phyloP scores from a whole-genome alignment of 164 flowering plant species.

The Annona cherimola region DNA sequence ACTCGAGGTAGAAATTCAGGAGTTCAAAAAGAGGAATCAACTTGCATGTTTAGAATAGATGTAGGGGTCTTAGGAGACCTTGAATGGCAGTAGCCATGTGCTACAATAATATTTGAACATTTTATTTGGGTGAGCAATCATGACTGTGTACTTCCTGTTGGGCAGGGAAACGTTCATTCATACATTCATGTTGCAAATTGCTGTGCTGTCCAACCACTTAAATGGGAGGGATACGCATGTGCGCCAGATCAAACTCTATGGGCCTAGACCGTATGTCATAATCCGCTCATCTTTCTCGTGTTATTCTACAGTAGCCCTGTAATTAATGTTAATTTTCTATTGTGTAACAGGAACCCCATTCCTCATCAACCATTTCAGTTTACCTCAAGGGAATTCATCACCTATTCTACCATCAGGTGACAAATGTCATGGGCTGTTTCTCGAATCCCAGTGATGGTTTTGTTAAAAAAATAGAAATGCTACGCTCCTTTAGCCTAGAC shows the following conservation, averaged over 20 bases:
- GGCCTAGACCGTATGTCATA: constrained; percentile 73
- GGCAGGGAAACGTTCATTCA: constrained; percentile 83
- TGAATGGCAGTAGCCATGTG: neutral
- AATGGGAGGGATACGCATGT: constrained; percentile 98
- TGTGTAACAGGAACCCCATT: constrained; percentile 70
- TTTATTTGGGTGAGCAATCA: neutral
- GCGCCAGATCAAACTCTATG: constrained; percentile 87
- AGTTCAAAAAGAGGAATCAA: too few relatives aligned
- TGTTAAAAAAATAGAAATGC: neutral
- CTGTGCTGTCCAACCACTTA: constrained; percentile 79
- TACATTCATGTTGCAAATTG: constrained; percentile 93
- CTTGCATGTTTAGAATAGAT: too few relatives aligned
- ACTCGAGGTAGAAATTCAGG: too few relatives aligned
- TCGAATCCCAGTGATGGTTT: neutral
- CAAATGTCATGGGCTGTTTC: neutral
- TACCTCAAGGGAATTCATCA: constrained; percentile 80
- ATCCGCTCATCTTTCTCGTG: constrained; percentile 3
- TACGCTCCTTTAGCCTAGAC: neutral
- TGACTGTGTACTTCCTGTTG: neutral
- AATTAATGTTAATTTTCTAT: constrained; percentile 3
- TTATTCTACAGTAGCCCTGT: neutral
- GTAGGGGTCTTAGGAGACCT: too few relatives aligned
- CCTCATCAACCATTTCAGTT: constrained; percentile 89
- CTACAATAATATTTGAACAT: neutral
- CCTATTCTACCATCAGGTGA: constrained; percentile 52